Evolutionary conservation across 140 eudicot genomes (phyloP), one percentile per base, ranked within the genome.

Genomic region (Flaveria floridana): DNA sequence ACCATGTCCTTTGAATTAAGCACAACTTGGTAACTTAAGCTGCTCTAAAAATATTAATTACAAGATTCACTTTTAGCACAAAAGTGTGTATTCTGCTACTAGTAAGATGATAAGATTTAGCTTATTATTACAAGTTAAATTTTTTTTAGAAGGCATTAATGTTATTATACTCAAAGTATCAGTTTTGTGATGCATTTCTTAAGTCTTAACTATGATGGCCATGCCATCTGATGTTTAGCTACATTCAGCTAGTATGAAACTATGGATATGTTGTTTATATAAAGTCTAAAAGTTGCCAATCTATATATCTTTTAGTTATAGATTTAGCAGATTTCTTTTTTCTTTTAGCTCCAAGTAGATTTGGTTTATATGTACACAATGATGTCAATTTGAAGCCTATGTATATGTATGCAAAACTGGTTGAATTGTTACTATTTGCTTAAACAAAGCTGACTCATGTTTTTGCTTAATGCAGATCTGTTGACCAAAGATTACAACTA

Each of bases 401-500:
- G 71, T 30, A 13, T 25, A 58, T 21, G 10, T 48, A 59, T 37
- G 21, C 15, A 51, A 13, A 44, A 20, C n/a, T 26, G 52, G 42
- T 68, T 25, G 19, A 67, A 11, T 57, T 68, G 7, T 39, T 55
- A 56, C 20, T 41, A 44, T 77, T 57, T 76, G 37, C 52, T 46
- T 6, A 72, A 37, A 39, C 26, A 7, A 8, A 51, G 68, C 65
- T 74, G 61, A 80, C 51, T 2, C 18, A 25, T 72, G 70, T 53
- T 50, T 58, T 66, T 78, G 10, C 41, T 67, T 73, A 6, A 9
- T 79, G 79, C 93, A 92, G 98, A 92, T 80, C 86, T 92, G 75
- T 80, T 92, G 89, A 87, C 90, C 64, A 92, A 82, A 82, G 95
- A 92, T 76, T 92, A 92, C 92, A 86, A 88, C 80, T 92, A 87